Evolutionary conservation across 2,329 filamentous ascomycete species (phyloP).

Genomic region (Bipolaris zeicola): DNA sequence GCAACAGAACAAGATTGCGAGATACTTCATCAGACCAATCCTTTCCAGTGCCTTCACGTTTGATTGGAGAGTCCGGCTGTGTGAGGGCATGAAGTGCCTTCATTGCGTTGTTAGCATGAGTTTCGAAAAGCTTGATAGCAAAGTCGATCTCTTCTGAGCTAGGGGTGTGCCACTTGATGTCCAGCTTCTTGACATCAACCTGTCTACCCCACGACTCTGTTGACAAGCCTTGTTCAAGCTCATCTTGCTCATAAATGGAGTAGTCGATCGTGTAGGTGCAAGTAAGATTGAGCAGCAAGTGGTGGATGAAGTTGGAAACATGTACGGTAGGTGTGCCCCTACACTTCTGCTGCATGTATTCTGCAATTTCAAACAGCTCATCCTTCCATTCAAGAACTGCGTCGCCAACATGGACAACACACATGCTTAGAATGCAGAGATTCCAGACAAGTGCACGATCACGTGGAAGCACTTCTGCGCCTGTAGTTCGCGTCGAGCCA

Average conservation of each 20-base stretch:
- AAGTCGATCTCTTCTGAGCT: constrained; percentile 81
- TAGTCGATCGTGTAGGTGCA: constrained; percentile 93
- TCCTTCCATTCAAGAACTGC: constrained; percentile 88
- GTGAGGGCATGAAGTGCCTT: constrained; percentile 78
- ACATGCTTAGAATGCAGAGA: constrained; percentile 96
- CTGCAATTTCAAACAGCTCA: constrained; percentile 86
- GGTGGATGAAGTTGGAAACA: constrained; percentile 96
- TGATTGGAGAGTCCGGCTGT: constrained; percentile 78
- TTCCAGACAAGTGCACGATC: constrained; percentile 96
- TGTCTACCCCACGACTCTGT: constrained; percentile 83
- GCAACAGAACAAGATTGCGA: constrained; percentile 82
- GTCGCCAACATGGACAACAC: constrained; percentile 90
- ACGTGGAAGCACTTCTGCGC: constrained; percentile 88
- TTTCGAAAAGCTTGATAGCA: constrained; percentile 85
- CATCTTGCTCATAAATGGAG: constrained; percentile 80
- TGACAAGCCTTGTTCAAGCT: constrained; percentile 72
- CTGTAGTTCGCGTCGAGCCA: constrained; percentile 90
- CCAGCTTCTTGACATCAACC: constrained; percentile 75
- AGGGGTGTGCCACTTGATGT: constrained; percentile 90
- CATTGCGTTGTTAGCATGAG: constrained; percentile 78
- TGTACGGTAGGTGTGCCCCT: constrained; percentile 92
- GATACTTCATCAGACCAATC: constrained; percentile 99
- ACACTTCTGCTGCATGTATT: constrained; percentile 96
- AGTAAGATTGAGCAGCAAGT: constrained; percentile 90
- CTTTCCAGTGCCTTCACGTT: constrained; percentile 92